Evolutionary conservation across 106 monocot species (phyloP).

Genomic region (Posidonia australis): DNA sequence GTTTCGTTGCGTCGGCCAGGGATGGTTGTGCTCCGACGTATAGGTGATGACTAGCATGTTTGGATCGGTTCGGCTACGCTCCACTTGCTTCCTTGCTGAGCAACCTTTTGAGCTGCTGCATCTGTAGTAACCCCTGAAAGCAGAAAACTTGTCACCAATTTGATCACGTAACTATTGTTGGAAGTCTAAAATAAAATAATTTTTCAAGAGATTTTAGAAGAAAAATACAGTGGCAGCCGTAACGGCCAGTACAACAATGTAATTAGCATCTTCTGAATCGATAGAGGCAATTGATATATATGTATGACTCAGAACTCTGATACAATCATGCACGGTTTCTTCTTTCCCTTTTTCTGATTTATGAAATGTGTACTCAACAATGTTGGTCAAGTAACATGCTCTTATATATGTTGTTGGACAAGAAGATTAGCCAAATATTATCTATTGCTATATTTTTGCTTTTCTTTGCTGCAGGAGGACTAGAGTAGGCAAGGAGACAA

Average conservation of each 20-base stretch:
- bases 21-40: conserved; percentile 95
- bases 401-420: no score
- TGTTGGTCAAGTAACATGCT: no score
- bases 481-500: not conserved
- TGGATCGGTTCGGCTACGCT: conserved; percentile 79
- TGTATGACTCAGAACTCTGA: not conserved
- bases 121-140: conserved; percentile 89
- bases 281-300: no score
- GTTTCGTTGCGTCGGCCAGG: conserved; percentile 86
- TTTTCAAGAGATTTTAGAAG: no score
- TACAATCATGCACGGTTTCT: no score
- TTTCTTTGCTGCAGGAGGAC: not conserved
- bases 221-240: no score
- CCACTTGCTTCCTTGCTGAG: conserved; percentile 95
- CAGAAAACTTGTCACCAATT: not conserved
- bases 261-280: no score
- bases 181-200: not conserved
- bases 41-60: conserved; percentile 97
- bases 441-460: not conserved
- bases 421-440: no score
- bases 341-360: no score
- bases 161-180: not conserved
- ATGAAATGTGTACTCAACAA: no score
- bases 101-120: conserved; percentile 98
- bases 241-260: no score